Evolutionary conservation across 345 rosid genomes (phyloP).

Genomic region (Cardiospermum halicacabum): DNA sequence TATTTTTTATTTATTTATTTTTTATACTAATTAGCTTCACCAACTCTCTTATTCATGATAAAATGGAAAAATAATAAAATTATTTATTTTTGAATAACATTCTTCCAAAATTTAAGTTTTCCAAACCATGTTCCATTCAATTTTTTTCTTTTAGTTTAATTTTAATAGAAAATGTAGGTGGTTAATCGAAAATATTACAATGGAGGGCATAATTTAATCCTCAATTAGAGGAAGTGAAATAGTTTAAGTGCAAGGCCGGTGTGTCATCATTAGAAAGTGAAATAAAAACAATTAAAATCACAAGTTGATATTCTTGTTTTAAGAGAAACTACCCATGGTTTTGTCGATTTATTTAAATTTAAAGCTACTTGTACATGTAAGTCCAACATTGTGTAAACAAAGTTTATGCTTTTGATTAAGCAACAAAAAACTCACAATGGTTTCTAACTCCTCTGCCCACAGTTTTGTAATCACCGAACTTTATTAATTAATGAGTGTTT

Average conservation of each 20-base stretch:
- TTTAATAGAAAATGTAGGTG: no score
- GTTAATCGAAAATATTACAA: no score
- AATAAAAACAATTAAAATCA: no score
- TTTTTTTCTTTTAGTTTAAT: no score
- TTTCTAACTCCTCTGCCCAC: not conserved
- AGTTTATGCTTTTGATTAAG: slow-evolving; percentile 1
- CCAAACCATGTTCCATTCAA: no score
- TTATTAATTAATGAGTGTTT: no score
- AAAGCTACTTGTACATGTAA: not conserved
- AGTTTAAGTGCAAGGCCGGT: not conserved
- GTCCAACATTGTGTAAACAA: not conserved
- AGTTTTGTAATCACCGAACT: not conserved
- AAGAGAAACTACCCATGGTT: slow-evolving; percentile 12
- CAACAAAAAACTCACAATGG: not conserved
- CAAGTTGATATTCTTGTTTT: not conserved
- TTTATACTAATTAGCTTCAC: no score
- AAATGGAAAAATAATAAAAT: no score
- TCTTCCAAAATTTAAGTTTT: no score
- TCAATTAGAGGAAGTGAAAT: not conserved
- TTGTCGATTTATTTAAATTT: slow-evolving; percentile 6
- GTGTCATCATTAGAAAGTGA: not conserved
- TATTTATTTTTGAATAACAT: no score
- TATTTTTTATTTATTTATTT: no score
- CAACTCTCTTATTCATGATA: no score
- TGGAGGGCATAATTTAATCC: not conserved